Evolutionary conservation across 2,329 filamentous ascomycete genomes (phyloP).

Genomic region (Aspergillus awamori): DNA sequence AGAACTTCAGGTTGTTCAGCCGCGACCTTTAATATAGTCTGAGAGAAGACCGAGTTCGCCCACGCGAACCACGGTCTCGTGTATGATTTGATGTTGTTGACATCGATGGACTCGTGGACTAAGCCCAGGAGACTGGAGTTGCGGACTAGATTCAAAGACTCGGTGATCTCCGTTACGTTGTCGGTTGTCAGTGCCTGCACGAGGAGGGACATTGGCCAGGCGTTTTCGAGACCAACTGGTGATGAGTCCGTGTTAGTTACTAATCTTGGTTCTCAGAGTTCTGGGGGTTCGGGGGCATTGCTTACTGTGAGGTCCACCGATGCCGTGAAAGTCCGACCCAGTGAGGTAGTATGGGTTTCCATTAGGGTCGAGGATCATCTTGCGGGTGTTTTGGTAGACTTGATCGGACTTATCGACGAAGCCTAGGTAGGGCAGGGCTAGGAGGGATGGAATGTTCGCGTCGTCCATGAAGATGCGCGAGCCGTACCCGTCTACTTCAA

Average conservation of each 20-base stretch:
- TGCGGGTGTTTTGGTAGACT: slow-evolving; percentile 85
- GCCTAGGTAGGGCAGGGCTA: slow-evolving; percentile 62
- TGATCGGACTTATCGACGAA: slow-evolving; percentile 62
- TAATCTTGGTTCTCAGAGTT: neutral
- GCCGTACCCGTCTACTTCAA: slow-evolving; percentile 67
- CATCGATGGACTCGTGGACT: slow-evolving; percentile 89
- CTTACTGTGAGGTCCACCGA: slow-evolving; percentile 74
- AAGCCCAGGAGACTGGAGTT: slow-evolving; percentile 75
- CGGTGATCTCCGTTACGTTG: slow-evolving; percentile 76
- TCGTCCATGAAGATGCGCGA: slow-evolving; percentile 67
- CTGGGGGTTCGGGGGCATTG: neutral
- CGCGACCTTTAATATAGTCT: slow-evolving; percentile 86
- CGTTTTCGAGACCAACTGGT: slow-evolving; percentile 81
- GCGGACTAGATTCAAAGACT: slow-evolving; percentile 73
- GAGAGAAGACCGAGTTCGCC: slow-evolving; percentile 95
- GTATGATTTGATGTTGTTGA: slow-evolving; percentile 69
- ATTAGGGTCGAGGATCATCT: slow-evolving; percentile 71
- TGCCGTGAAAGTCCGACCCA: slow-evolving; percentile 77
- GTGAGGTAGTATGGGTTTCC: slow-evolving; percentile 88
- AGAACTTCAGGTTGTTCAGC: slow-evolving; percentile 85
- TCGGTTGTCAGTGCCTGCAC: slow-evolving; percentile 88
- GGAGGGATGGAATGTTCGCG: slow-evolving; percentile 65
- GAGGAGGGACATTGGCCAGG: slow-evolving; percentile 95
- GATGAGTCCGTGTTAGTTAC: slow-evolving; percentile 37
- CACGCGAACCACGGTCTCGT: slow-evolving; percentile 96